Evolutionary conservation across 306 rosid species (phyloP).

Genomic region (Trifolium dubium): DNA sequence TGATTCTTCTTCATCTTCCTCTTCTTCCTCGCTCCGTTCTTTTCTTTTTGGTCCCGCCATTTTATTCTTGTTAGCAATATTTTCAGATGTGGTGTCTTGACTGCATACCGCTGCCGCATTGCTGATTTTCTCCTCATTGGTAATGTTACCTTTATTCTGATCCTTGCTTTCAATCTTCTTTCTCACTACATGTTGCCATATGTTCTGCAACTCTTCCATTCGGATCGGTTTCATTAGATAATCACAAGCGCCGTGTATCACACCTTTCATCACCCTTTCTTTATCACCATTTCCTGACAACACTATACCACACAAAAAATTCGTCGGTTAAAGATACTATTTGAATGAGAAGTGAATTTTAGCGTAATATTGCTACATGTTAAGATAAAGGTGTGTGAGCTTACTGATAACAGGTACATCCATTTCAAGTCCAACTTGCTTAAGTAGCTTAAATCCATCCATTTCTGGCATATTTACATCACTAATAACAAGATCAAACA

Average conservation of each 20-base stretch:
- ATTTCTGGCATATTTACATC: conserved; percentile 92
- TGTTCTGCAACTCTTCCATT: conserved; percentile 76
- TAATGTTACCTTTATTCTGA: conserved; percentile 35
- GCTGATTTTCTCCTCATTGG: conserved; percentile 40
- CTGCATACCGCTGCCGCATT: conserved; percentile 41
- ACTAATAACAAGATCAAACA: conserved; percentile 78
- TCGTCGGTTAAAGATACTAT: background rate
- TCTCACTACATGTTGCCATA: conserved; percentile 89
- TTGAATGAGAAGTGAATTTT: conserved; percentile 1
- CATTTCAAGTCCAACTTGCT: conserved; percentile 82
- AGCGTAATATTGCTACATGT: background rate
- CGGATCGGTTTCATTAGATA: conserved; percentile 82
- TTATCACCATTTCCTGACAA: conserved; percentile 74
- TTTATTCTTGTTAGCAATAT: conserved; percentile 42
- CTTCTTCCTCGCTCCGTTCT: conserved; percentile 51
- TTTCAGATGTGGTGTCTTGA: conserved; percentile 45
- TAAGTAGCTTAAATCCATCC: conserved; percentile 92
- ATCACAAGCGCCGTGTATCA: conserved; percentile 81
- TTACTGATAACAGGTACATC: conserved; percentile 91
- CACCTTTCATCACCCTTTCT: conserved; percentile 86
- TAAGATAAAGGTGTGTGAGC: conserved; percentile 35
- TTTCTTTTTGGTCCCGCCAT: conserved; percentile 55
- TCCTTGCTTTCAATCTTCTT: conserved; percentile 60
- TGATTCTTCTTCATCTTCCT: conserved; percentile 37
- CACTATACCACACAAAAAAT: conserved; percentile 49